phyloP scores from a whole-genome alignment of 192 early-diverging fungal genomes.

The Coemansia sp. region DNA sequence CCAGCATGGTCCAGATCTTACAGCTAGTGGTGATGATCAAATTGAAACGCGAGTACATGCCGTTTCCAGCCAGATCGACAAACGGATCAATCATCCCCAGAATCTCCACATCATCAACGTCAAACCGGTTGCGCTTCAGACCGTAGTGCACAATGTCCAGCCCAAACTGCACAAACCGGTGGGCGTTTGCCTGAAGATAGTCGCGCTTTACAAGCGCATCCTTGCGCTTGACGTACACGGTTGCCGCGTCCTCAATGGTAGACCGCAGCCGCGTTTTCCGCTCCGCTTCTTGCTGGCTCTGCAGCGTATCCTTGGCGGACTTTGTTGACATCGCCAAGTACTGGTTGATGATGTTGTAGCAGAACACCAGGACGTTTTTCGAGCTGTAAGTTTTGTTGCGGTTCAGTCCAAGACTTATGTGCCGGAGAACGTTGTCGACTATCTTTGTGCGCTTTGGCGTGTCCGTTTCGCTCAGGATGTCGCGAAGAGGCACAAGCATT shows the following conservation, averaged over 20 bases:
- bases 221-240: slow-evolving; percentile 70
- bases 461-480: slow-evolving; percentile 81
- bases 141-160: slow-evolving; percentile 76
- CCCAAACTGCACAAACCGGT: slow-evolving; percentile 93
- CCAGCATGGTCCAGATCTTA: slow-evolving; percentile 72
- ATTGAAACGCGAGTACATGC: slow-evolving; percentile 79
- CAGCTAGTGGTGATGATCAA: slow-evolving; percentile 67
- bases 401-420: slow-evolving; percentile 76
- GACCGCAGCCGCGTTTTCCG: slow-evolving; percentile 56
- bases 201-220: slow-evolving; percentile 64
- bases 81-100: slow-evolving; percentile 77
- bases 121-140: slow-evolving; percentile 64
- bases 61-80: slow-evolving; percentile 76
- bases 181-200: slow-evolving; percentile 81
- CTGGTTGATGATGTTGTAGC: slow-evolving; percentile 84
- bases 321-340: slow-evolving; percentile 72
- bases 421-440: slow-evolving; percentile 77
- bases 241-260: slow-evolving; percentile 53
- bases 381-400: slow-evolving; percentile 69
- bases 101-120: slow-evolving; percentile 57
- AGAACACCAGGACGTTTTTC: slow-evolving; percentile 74
- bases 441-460: slow-evolving; percentile 71
- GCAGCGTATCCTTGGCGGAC: slow-evolving; percentile 55
- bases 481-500: slow-evolving; percentile 85
- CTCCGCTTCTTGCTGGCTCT: slow-evolving; percentile 57